Conservation (phyloP, 2,329 filamentous ascomycete genomes). For the Ceratocystis variospora region DNA sequence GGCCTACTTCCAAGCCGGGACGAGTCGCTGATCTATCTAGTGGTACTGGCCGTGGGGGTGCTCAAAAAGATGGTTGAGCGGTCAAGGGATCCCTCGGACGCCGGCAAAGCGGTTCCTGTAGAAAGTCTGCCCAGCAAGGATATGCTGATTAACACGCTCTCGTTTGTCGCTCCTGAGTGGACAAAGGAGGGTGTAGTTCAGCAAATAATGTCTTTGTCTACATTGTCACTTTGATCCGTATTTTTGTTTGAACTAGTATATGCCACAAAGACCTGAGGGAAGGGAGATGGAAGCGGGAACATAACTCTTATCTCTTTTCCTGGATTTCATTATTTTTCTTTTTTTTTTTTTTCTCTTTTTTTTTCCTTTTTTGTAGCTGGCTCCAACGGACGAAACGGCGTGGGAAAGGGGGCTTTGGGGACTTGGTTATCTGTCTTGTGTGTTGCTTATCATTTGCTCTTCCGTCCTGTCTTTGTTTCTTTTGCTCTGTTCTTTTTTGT, state of each 20-base stretch:
- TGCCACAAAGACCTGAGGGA: not conserved
- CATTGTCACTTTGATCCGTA: constrained; percentile 27
- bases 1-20: constrained; percentile 32
- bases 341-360: not conserved
- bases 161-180: constrained; percentile 49
- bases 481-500: not conserved
- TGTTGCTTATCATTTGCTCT: not conserved
- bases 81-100: constrained; percentile 42
- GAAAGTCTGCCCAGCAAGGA: constrained; percentile 53
- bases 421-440: not conserved
- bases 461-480: not conserved
- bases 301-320: constrained; percentile 10
- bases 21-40: constrained; percentile 46
- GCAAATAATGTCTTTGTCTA: constrained; percentile 61
- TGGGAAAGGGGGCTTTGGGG: not conserved
- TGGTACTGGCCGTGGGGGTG: constrained; percentile 52
- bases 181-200: constrained; percentile 52
- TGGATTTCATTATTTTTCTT: constrained; percentile 1
- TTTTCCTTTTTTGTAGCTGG: not conserved
- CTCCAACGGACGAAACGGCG: not conserved
- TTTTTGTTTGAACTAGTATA: not conserved
- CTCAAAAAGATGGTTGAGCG: constrained; percentile 58
- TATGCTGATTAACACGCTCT: constrained; percentile 51
- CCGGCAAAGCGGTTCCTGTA: constrained; percentile 39
- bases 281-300: not conserved